phyloP scores from a whole-genome alignment of 2,329 filamentous ascomycete species.

The Diaporthe sp. region DNA sequence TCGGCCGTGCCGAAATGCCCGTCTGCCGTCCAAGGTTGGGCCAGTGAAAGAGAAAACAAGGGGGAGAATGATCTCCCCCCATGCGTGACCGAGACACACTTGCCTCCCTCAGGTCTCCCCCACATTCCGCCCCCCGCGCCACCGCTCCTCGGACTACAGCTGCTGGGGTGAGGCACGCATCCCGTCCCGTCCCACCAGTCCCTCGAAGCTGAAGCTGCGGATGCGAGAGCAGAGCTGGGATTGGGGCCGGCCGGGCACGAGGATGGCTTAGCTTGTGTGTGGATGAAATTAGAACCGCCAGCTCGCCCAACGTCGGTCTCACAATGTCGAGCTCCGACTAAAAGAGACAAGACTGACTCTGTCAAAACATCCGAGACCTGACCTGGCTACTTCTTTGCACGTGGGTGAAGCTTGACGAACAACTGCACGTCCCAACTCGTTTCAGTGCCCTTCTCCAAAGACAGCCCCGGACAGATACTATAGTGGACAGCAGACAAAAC shows the following conservation, averaged over 20 bases:
- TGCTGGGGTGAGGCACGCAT: background rate
- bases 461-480: background rate
- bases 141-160: background rate
- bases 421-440: background rate
- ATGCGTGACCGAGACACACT: background rate
- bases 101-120: background rate
- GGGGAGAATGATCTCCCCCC: constrained; percentile 1
- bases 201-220: background rate
- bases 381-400: background rate
- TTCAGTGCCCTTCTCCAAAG: background rate
- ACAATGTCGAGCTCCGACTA: background rate
- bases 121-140: constrained; percentile 32
- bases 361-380: background rate
- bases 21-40: background rate
- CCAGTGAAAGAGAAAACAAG: background rate
- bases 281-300: constrained; percentile 8
- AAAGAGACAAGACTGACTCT: background rate
- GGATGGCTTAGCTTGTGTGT: background rate
- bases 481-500: background rate
- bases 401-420: background rate
- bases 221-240: background rate
- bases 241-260: constrained; percentile 12
- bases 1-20: constrained; percentile 9
- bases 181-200: background rate
- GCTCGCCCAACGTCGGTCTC: background rate